These are phyloP conservation scores for Leccinum aurantiacum DNA, from an alignment of 768 basidiomycete genomes.

Conservation along the genomic window DNA sequence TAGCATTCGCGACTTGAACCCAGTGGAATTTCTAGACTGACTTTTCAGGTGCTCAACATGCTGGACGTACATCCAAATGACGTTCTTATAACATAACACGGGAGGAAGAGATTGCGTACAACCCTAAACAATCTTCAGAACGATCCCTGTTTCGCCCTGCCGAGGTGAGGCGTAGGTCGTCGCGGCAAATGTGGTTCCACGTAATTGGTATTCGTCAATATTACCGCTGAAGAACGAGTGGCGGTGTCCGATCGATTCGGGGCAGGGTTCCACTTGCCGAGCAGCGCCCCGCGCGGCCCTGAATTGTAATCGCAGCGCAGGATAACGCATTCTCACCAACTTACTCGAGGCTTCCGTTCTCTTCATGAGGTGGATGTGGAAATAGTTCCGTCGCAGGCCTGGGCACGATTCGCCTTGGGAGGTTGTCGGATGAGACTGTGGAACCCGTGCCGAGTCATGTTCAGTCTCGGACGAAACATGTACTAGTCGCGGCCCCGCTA, in stretches of 20 bases:
- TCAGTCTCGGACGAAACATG: conserved; percentile 48
- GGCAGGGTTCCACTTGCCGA: conserved; percentile 4
- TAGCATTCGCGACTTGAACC: neutral
- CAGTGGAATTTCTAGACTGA: neutral
- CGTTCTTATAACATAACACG: neutral
- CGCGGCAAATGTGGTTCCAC: neutral
- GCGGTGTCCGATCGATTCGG: conserved; percentile 19
- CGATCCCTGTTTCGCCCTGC: neutral
- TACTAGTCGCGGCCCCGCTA: conserved; percentile 25
- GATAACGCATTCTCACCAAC: conserved; percentile 14
- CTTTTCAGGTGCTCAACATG: neutral
- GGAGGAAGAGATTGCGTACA: neutral
- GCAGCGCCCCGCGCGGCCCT: neutral
- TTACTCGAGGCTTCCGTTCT: conserved; percentile 17
- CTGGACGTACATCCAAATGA: neutral
- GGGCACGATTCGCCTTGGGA: conserved; percentile 64
- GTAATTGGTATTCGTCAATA: conserved; percentile 1
- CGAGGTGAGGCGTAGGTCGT: neutral
- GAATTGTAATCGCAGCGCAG: conserved; percentile 24
- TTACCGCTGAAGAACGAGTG: conserved; percentile 12
- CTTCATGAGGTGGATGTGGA: conserved; percentile 37
- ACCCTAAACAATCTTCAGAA: neutral
- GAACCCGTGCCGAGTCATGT: conserved; percentile 65
- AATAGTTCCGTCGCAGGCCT: conserved; percentile 49
- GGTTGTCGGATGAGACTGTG: conserved; percentile 67